Percentiles rank a stretch among this genome's conserved stretches.
Conservation (phyloP, 208 protist species). For the Wallacemonas rigidus region DNA sequence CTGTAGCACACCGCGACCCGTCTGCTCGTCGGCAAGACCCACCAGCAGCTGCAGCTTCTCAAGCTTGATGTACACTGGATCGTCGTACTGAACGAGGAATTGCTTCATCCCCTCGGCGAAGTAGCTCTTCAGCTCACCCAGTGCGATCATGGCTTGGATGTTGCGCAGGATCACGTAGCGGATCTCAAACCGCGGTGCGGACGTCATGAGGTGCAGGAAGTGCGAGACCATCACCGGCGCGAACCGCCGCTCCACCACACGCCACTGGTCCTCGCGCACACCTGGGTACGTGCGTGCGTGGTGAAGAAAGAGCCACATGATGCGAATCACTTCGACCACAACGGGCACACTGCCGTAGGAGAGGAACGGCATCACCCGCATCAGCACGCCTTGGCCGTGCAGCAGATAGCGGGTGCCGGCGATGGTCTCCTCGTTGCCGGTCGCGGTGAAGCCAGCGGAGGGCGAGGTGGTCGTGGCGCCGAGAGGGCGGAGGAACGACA, state of each 20-base stretch:
- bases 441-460: not conserved
- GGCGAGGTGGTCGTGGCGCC: not conserved
- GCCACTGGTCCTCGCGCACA: slow-evolving; percentile 15
- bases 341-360: slow-evolving; percentile 96
- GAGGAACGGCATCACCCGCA: slow-evolving; percentile 94
- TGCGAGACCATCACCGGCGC: slow-evolving; percentile 22
- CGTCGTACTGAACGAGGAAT: slow-evolving; percentile 99
- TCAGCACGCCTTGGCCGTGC: slow-evolving; percentile 77
- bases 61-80: slow-evolving; percentile 99
- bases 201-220: slow-evolving; percentile 77
- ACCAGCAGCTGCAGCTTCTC: slow-evolving; percentile 98
- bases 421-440: slow-evolving; percentile 17
- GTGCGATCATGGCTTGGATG: slow-evolving; percentile 96
- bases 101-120: slow-evolving; percentile 78
- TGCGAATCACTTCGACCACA: slow-evolving; percentile 93
- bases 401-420: slow-evolving; percentile 47
- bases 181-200: slow-evolving; percentile 93
- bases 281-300: slow-evolving; percentile 28
- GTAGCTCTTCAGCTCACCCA: slow-evolving; percentile 55
- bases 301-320: slow-evolving; percentile 74
- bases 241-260: slow-evolving; percentile 42
- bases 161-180: slow-evolving; percentile 98
- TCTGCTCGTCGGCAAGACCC: slow-evolving; percentile 89
- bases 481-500: not conserved
- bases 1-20: slow-evolving; percentile 86